Percentiles rank a stretch among this genome's conserved stretches.
These are phyloP conservation scores for Cladosporium sp. DNA, from an alignment of 2,329 filamentous ascomycete genomes.

Conservation along the genomic window DNA sequence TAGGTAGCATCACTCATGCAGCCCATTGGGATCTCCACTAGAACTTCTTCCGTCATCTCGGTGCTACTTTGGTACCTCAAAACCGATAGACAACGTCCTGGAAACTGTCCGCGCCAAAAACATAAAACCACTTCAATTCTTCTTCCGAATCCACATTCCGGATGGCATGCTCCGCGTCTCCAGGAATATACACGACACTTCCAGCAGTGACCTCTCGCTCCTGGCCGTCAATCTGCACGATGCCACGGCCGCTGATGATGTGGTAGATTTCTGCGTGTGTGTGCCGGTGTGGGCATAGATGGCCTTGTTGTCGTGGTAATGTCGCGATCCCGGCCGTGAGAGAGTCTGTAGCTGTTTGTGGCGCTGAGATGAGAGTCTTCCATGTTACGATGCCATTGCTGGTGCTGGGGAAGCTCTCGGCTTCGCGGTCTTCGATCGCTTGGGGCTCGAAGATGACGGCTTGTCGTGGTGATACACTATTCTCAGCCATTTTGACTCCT, in stretches of 20 bases:
- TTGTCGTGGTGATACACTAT: background rate
- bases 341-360: constrained; percentile 31
- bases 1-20: no score
- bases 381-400: constrained; percentile 31
- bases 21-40: no score
- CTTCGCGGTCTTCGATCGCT: background rate
- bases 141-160: background rate
- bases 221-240: constrained; percentile 36
- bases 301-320: constrained; percentile 31
- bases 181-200: constrained; percentile 38
- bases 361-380: constrained; percentile 38
- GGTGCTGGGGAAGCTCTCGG: background rate
- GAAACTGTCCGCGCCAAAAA: constrained; percentile 1
- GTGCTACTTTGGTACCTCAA: background rate
- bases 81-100: background rate
- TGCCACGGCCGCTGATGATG: constrained; percentile 34
- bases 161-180: constrained; percentile 41
- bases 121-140: background rate
- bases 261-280: constrained; percentile 42
- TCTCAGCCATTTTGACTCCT: no score
- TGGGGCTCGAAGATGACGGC: background rate
- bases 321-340: constrained; percentile 37
- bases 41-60: no score
- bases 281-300: constrained; percentile 37
- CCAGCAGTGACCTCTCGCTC: constrained; percentile 32